Conservation (phyloP, 1,284 basidiomycete species). For the Microbotryum lychnidis-dioicae region DNA sequence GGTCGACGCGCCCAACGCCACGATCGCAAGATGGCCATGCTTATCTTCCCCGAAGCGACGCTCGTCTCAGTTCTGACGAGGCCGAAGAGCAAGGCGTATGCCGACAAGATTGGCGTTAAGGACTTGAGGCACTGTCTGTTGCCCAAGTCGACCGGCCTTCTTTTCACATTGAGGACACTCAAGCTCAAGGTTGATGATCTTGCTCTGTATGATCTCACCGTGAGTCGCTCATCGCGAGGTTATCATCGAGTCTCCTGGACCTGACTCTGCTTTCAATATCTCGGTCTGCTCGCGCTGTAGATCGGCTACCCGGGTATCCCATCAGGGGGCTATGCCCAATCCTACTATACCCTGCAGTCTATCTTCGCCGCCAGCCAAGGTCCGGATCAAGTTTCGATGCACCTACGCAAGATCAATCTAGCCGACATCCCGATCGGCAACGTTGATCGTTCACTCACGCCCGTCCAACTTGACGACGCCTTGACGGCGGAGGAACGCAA, state of each 20-base stretch:
- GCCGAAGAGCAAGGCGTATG: constrained; percentile 72
- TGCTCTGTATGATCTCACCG: constrained; percentile 78
- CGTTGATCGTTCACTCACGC: background rate
- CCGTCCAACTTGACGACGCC: constrained; percentile 39
- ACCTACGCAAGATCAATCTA: constrained; percentile 68
- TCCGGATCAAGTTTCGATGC: constrained; percentile 76
- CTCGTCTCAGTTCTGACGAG: constrained; percentile 73
- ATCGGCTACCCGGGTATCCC: constrained; percentile 50
- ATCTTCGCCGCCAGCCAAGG: constrained; percentile 75
- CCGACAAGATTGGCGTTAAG: constrained; percentile 71
- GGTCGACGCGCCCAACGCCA: constrained; percentile 2
- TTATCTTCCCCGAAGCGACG: constrained; percentile 90
- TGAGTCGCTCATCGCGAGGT: constrained; percentile 55
- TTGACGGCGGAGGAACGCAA: constrained; percentile 59
- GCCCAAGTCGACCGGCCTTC: constrained; percentile 82
- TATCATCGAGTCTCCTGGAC: no score
- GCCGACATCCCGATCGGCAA: background rate
- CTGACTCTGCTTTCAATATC: constrained; percentile 34
- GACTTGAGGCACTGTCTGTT: constrained; percentile 73
- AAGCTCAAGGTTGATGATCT: constrained; percentile 66
- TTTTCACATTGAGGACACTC: constrained; percentile 73
- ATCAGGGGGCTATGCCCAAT: constrained; percentile 62
- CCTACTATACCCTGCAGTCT: constrained; percentile 77
- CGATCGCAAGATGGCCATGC: constrained; percentile 57
- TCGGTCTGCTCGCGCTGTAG: constrained; percentile 9